Evolutionary conservation across 345 rosid genomes (phyloP), one percentile per base, ranked within the genome.

Genomic region (Citrus medica): DNA sequence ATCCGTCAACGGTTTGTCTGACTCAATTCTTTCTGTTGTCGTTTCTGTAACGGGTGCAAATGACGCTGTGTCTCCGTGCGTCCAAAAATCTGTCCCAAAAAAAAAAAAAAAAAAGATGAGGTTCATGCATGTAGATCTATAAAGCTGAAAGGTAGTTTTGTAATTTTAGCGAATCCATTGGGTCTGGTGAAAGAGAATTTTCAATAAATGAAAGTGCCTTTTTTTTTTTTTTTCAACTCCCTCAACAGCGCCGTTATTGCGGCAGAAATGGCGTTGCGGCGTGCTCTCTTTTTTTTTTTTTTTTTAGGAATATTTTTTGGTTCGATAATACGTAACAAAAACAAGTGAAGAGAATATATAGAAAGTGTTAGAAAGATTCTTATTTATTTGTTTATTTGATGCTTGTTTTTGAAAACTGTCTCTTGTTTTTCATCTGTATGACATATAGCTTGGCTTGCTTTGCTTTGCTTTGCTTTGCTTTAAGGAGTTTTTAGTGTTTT

Each of bases 211-310:
- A 56, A 75, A 60, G 66, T 25, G 68, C 27, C 53, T 73, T 67
- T 40, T 42, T 42, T 42, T 12, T 7, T 66, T 79, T 69, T 58
- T 51, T 55, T 65, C 21, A 63, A 30, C 79, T 79, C 83, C 81
- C 75, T 77, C 72, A 74, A 30, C 90, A 80, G 84, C 84, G 94
- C 94, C 91, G 94, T 72, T 82, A 88, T 91, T 85, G 91, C 99
- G 97, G 99, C 98, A 85, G 86, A 78, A 86, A 90, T 87, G 92
- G 91, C 90, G 51, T 46, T 46, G 5, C 51, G 1, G 51, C 51
- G 91, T 92, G 87, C 94, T 84, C 94, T 84, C 83, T 78, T 21
- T 58, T 58, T 82, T 46, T 12, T 42, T 7, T 61, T 24, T 63
- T 63, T 82, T 46, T 3, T 46, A 12, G 37, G 76, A 60, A 71